A percentile compares a stretch with the other conserved stretches of the same genome.
Evolutionary conservation across 306 rosid species (phyloP).

Genomic region (Quercus variabilis): DNA sequence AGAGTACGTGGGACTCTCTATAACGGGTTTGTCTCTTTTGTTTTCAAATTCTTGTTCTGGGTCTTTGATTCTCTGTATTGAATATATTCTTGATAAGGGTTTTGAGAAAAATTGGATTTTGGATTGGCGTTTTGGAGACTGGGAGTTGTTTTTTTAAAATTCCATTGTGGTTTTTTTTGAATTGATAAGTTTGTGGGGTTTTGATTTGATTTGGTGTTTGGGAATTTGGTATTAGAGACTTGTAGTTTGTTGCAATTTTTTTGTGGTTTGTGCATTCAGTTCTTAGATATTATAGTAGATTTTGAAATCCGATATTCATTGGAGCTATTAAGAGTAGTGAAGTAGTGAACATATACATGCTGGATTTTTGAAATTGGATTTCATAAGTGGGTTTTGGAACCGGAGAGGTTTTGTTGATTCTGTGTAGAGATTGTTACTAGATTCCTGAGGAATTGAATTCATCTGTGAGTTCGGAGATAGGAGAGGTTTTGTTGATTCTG

Average conservation of each 20-base stretch:
- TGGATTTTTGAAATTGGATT: conserved; percentile 14
- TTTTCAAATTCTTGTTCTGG: conserved; percentile 23
- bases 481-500: conserved; percentile 30
- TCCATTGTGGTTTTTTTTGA: conserved; percentile 4
- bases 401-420: conserved; percentile 14
- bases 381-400: conserved; percentile 26
- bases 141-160: background rate
- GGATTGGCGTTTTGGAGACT: conserved; percentile 31
- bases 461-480: conserved; percentile 11
- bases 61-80: conserved; percentile 20
- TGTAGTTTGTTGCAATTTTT: background rate
- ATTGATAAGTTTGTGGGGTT: conserved; percentile 24
- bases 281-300: background rate
- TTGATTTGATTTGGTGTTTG: conserved; percentile 21
- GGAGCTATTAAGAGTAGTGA: conserved; percentile 6
- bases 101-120: conserved; percentile 20
- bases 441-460: conserved; percentile 13
- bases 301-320: conserved; percentile 26
- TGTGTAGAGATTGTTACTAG: conserved; percentile 17
- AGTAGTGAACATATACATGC: conserved; percentile 5
- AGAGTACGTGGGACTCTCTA: background rate
- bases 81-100: conserved; percentile 28
- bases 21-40: conserved; percentile 39
- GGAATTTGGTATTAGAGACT: background rate
- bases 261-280: background rate